Conservation (phyloP, 1,284 basidiomycete genomes). For the Peniophora sp. region DNA sequence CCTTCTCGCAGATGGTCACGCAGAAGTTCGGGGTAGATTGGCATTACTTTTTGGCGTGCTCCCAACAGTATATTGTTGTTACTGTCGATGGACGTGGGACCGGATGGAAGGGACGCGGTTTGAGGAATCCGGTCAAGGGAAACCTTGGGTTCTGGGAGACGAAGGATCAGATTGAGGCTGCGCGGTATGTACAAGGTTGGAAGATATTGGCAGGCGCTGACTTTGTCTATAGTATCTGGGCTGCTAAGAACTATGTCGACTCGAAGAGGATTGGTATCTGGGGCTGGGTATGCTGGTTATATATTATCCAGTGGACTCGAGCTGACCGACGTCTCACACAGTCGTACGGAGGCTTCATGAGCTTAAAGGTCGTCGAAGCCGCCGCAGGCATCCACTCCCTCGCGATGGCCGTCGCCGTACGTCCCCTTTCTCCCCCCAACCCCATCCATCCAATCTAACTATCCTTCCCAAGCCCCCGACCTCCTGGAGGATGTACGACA, state of each 20-base stretch:
- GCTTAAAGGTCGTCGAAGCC: slow-evolving; percentile 84
- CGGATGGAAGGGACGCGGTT: slow-evolving; percentile 76
- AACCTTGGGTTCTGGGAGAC: slow-evolving; percentile 86
- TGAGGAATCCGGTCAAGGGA: slow-evolving; percentile 80
- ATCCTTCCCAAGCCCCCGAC: slow-evolving; percentile 57
- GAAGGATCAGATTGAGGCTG: slow-evolving; percentile 81
- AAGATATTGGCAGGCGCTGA: neutral
- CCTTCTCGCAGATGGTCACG: slow-evolving; percentile 73
- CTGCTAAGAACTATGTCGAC: slow-evolving; percentile 72
- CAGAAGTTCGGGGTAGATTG: slow-evolving; percentile 68
- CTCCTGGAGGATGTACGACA: slow-evolving; percentile 82
- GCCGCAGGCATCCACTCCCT: slow-evolving; percentile 80
- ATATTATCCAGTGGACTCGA: slow-evolving; percentile 1
- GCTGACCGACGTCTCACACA: slow-evolving; percentile 19
- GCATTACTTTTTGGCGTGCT: slow-evolving; percentile 81
- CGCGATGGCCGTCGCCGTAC: slow-evolving; percentile 83
- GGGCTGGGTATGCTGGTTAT: slow-evolving; percentile 72
- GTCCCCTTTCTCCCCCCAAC: slow-evolving; percentile 19
- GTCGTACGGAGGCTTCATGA: slow-evolving; percentile 94
- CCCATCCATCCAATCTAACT: neutral
- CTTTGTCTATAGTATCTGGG: slow-evolving; percentile 49
- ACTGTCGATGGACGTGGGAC: slow-evolving; percentile 92
- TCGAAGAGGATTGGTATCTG: slow-evolving; percentile 83
- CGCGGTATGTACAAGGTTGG: slow-evolving; percentile 40
- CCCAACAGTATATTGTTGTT: slow-evolving; percentile 81